These are phyloP conservation scores for Teratosphaeria epicoccoides DNA, from an alignment of 2,329 filamentous ascomycete genomes.

Conservation along the genomic window DNA sequence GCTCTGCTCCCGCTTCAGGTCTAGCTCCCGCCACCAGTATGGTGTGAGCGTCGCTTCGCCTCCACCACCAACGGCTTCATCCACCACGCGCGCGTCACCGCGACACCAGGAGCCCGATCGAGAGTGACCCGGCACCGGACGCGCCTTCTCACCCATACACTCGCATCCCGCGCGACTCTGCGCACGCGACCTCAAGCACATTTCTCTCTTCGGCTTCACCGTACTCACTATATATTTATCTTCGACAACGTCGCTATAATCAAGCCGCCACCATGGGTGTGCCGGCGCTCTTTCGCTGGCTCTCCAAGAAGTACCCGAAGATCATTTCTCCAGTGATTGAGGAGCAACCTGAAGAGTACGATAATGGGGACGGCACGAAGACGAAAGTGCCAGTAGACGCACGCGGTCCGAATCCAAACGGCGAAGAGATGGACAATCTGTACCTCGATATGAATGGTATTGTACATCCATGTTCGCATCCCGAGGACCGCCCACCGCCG, in stretches of 20 bases:
- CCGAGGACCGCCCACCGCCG: constrained; percentile 82
- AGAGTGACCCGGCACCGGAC: neutral
- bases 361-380: constrained; percentile 69
- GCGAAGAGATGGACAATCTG: constrained; percentile 94
- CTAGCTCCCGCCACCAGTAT: neutral
- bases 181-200: neutral
- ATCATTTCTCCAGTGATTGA: constrained; percentile 89
- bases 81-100: neutral
- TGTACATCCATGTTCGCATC: constrained; percentile 96
- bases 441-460: constrained; percentile 99
- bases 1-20: neutral
- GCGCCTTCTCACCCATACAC: neutral
- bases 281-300: constrained; percentile 89
- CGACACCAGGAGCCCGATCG: neutral
- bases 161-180: neutral
- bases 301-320: constrained; percentile 94
- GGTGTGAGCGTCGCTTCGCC: no score
- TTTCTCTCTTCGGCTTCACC: neutral
- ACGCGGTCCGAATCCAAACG: constrained; percentile 81
- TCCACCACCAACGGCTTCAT: constrained; percentile 6
- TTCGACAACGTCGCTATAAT: neutral
- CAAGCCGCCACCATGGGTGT: constrained; percentile 62
- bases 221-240: neutral
- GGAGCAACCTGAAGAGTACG: constrained; percentile 66
- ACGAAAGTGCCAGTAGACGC: constrained; percentile 74